Evolutionary conservation across 1,139 yeast genomes (phyloP), one percentile per base, ranked within the genome.

Genomic region (Pneumocystis jirovecii): DNA sequence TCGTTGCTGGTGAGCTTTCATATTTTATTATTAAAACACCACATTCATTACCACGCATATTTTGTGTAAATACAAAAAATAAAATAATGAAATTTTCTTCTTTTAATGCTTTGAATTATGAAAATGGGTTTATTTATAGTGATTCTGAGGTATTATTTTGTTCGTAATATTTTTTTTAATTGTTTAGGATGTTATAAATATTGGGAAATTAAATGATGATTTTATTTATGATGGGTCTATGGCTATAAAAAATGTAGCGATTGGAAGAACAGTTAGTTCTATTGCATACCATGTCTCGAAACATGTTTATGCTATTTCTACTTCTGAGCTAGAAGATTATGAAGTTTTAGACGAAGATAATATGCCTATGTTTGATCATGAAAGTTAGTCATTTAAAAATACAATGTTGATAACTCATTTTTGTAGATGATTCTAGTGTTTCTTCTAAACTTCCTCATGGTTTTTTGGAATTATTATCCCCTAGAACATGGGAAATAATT

Each of bases 281-380:
- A 76, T 93, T 1, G 79, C 89, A 0, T 93, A 84, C 72, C 96
- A 90, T 75, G 89, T 86, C 69, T 76, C 80, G 12, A 81, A 91
- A 0, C 81, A 84, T 68, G 81, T 89, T 15, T 85, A 82, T 69
- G 80, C 87, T 3, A 79, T 87, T 0, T 85, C 95, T 0, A 84
- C 90, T 0, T 78, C 84, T 64, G 79, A 77, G 44, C 83, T 82
- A 60, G 80, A 84, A 19, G 85, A 85, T 0, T 90, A 84, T 71
- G 78, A 81, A 56, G 85, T 91, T 56, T 74, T 83, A 31, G 96
- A 89, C 72, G 96, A 88, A 72, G 96, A 89, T 69, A 89, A 83
- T 1, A 79, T 81, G 25, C 61, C 63, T 5, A 60, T 63, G 39
- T 63, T 62, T 31, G 69, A 65, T 6, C 56, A 31, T 21, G 66